These are phyloP conservation scores for Avena insularis DNA, from an alignment of 176 grass and related monocot species.

Conservation along the genomic window DNA sequence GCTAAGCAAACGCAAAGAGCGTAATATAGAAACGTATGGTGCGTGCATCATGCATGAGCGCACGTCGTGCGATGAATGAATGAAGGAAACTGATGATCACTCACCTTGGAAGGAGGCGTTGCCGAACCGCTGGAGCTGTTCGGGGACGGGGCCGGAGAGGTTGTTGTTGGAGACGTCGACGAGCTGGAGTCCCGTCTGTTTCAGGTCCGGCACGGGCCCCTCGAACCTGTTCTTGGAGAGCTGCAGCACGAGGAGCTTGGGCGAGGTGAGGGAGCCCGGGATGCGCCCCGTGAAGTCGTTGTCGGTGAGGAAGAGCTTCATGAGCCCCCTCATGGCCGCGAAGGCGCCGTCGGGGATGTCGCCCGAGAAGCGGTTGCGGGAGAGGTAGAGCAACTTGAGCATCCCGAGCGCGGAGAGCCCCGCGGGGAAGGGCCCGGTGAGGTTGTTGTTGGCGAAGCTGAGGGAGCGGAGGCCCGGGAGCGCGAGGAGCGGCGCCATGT, in stretches of 20 bases:
- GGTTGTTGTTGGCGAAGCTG: constrained; percentile 71
- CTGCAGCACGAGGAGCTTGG: constrained; percentile 43
- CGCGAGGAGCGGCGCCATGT: constrained; percentile 35
- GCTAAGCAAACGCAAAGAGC: no score
- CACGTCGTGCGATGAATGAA: not conserved
- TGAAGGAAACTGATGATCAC: not conserved
- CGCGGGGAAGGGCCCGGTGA: constrained; percentile 66
- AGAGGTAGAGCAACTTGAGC: constrained; percentile 65
- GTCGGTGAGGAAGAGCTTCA: constrained; percentile 51
- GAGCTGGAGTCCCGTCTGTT: constrained; percentile 24
- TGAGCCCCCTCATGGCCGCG: constrained; percentile 41
- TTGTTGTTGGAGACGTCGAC: constrained; percentile 67
- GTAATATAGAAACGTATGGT: not conserved
- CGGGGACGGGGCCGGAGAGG: constrained; percentile 64
- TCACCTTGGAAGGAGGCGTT: constrained; percentile 61
- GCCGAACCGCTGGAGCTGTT: constrained; percentile 38
- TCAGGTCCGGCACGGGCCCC: constrained; percentile 56
- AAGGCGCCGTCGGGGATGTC: constrained; percentile 61
- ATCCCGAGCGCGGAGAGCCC: constrained; percentile 43
- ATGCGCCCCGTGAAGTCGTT: constrained; percentile 71
- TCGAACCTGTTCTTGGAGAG: constrained; percentile 60
- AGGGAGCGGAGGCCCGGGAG: constrained; percentile 66
- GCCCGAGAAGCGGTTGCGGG: constrained; percentile 57
- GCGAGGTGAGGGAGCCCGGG: constrained; percentile 57
- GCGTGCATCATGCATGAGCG: not conserved